Evolutionary conservation across 2,329 filamentous ascomycete genomes (phyloP).

Genomic region (Talaromyces sp.): DNA sequence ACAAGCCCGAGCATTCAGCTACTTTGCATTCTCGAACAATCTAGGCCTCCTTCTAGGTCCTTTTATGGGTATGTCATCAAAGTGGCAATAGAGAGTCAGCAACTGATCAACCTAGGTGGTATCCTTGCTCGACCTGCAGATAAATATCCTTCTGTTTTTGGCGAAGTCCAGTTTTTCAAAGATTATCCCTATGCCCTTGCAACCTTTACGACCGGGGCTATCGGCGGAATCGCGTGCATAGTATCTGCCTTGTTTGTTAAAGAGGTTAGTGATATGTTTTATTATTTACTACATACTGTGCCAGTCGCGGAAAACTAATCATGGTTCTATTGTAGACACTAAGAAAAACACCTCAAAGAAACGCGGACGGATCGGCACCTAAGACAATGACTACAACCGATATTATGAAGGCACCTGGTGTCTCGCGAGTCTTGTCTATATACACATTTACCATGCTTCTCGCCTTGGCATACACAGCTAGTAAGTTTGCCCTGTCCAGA

Average conservation of each 20-base stretch:
- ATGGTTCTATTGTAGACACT: slow-evolving; percentile 29
- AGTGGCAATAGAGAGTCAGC: background rate
- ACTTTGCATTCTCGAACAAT: slow-evolving; percentile 73
- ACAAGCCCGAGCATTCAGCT: slow-evolving; percentile 70
- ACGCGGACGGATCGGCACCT: background rate
- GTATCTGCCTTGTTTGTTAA: slow-evolving; percentile 57
- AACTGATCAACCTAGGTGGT: slow-evolving; percentile 51
- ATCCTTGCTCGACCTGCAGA: slow-evolving; percentile 63
- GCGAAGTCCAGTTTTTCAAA: slow-evolving; percentile 55
- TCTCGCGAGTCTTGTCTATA: slow-evolving; percentile 62
- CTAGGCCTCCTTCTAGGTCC: slow-evolving; percentile 72
- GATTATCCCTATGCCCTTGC: slow-evolving; percentile 65
- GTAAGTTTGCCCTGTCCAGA: slow-evolving; percentile 13
- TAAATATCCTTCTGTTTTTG: slow-evolving; percentile 62
- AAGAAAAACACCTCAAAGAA: slow-evolving; percentile 24
- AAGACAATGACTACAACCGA: slow-evolving; percentile 27
- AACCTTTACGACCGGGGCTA: slow-evolving; percentile 54
- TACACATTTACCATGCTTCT: slow-evolving; percentile 67
- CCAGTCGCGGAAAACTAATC: background rate
- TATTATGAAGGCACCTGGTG: slow-evolving; percentile 62
- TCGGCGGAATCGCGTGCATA: slow-evolving; percentile 55
- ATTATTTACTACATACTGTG: slow-evolving; percentile 19
- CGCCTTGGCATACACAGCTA: slow-evolving; percentile 68
- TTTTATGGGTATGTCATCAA: slow-evolving; percentile 47
- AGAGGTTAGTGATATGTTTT: slow-evolving; percentile 44